These are phyloP conservation scores for Candida parachauliodes DNA, from an alignment of 805 yeast species.

Conservation along the genomic window DNA sequence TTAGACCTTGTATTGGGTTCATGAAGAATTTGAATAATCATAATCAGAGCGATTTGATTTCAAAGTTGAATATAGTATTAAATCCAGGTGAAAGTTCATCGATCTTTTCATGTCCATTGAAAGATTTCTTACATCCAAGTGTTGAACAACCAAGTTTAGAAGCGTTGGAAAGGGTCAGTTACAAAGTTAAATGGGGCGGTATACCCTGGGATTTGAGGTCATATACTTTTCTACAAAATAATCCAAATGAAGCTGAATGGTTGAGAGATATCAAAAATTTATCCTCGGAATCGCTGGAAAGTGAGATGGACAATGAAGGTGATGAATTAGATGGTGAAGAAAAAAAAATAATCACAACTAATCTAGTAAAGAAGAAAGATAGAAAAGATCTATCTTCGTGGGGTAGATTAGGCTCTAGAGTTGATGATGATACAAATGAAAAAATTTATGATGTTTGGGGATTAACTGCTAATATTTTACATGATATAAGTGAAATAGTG, in stretches of 20 bases:
- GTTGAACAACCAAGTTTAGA: constrained; percentile 20
- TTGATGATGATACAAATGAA: constrained; percentile 36
- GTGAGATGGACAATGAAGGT: constrained; percentile 14
- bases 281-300: constrained; percentile 37
- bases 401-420: constrained; percentile 40
- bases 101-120: constrained; percentile 65
- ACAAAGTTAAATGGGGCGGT: constrained; percentile 63
- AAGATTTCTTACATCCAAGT: constrained; percentile 48
- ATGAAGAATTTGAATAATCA: constrained; percentile 35
- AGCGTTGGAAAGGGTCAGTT: constrained; percentile 28
- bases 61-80: constrained; percentile 30
- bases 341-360: constrained; percentile 7
- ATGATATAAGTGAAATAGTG: constrained; percentile 59
- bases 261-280: constrained; percentile 52
- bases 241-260: constrained; percentile 60
- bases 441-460: constrained; percentile 78
- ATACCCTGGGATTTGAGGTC: constrained; percentile 64
- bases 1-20: constrained; percentile 74
- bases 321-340: constrained; percentile 13
- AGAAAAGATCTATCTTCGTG: constrained; percentile 22
- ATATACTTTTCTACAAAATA: constrained; percentile 55
- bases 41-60: constrained; percentile 17
- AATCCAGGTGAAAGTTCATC: constrained; percentile 79
- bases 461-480: constrained; percentile 73
- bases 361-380: constrained; percentile 5